Evolutionary conservation across 768 basidiomycete species (phyloP).

Genomic region (Hortiboletus campestris): DNA sequence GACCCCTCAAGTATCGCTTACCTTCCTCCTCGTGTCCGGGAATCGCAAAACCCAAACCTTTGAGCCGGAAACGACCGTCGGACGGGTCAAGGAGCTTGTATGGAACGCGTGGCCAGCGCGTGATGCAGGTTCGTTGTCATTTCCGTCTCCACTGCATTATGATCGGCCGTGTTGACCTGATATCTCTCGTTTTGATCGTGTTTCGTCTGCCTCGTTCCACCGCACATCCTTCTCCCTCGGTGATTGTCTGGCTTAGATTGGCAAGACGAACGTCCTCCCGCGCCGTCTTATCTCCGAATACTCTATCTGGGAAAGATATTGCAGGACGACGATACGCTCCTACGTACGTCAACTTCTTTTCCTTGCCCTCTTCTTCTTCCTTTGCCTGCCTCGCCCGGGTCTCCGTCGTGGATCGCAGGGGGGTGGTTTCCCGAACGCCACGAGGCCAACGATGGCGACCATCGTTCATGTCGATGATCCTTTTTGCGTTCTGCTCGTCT

Average conservation of each 20-base stretch:
- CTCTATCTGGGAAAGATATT: slow-evolving; percentile 76
- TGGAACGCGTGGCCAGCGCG: slow-evolving; percentile 76
- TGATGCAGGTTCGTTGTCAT: slow-evolving; percentile 42
- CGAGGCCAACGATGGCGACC: background rate
- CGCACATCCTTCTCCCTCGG: too few species aligned
- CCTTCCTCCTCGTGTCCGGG: slow-evolving; percentile 73
- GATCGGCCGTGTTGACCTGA: slow-evolving; percentile 14
- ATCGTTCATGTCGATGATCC: background rate
- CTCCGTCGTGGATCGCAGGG: background rate
- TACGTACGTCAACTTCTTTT: slow-evolving; percentile 42
- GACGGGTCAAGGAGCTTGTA: slow-evolving; percentile 77
- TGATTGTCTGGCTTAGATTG: slow-evolving; percentile 48
- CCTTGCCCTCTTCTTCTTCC: background rate
- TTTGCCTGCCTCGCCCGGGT: background rate
- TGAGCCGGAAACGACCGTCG: slow-evolving; percentile 70
- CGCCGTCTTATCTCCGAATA: slow-evolving; percentile 73
- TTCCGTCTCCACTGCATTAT: slow-evolving; percentile 8
- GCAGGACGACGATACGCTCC: slow-evolving; percentile 79
- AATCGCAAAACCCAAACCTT: slow-evolving; percentile 68
- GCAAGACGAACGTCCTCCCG: slow-evolving; percentile 76
- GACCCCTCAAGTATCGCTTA: slow-evolving; percentile 61
- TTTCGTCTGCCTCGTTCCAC: background rate
- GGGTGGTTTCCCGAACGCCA: background rate
- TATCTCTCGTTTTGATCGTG: background rate
- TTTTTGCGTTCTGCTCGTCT: background rate